Conservation (phyloP, 1,284 basidiomycete genomes). For the Boletellus deceptivus region DNA sequence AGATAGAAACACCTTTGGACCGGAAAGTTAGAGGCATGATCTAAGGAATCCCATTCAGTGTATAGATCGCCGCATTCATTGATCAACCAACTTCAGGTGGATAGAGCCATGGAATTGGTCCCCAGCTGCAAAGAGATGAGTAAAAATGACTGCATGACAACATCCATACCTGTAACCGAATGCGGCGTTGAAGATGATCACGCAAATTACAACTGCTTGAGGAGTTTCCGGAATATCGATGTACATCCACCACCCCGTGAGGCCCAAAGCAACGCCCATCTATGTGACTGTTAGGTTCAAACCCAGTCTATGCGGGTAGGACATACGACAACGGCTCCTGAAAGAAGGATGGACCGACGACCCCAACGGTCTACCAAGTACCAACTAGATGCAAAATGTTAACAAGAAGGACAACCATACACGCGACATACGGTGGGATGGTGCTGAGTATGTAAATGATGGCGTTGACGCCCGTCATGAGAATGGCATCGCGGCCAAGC, state of each 20-base stretch:
- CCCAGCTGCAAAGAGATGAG: constrained; percentile 46
- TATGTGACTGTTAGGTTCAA: constrained; percentile 28
- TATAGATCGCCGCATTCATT: constrained; percentile 1
- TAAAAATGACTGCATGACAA: background rate
- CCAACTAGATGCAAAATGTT: constrained; percentile 59
- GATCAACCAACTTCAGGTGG: constrained; percentile 65
- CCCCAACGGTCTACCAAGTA: constrained; percentile 94
- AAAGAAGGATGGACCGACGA: constrained; percentile 86
- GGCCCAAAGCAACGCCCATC: constrained; percentile 78
- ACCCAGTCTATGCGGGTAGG: constrained; percentile 1
- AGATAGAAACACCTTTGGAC: constrained; percentile 92
- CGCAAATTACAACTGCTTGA: constrained; percentile 86
- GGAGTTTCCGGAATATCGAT: constrained; percentile 86
- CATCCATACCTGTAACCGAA: constrained; percentile 76
- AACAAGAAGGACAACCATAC: background rate
- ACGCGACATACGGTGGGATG: constrained; percentile 65
- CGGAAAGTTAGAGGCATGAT: constrained; percentile 90
- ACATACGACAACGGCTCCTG: constrained; percentile 82
- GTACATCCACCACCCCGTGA: constrained; percentile 92
- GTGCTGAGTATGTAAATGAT: constrained; percentile 85
- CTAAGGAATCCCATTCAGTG: constrained; percentile 39
- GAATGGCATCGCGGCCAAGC: constrained; percentile 93
- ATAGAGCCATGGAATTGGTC: constrained; percentile 85
- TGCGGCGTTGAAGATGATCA: constrained; percentile 92
- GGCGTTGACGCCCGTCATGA: constrained; percentile 97